These are phyloP conservation scores for Eutrema japonicum DNA, from an alignment of 345 rosid species.

Conservation along the genomic window DNA sequence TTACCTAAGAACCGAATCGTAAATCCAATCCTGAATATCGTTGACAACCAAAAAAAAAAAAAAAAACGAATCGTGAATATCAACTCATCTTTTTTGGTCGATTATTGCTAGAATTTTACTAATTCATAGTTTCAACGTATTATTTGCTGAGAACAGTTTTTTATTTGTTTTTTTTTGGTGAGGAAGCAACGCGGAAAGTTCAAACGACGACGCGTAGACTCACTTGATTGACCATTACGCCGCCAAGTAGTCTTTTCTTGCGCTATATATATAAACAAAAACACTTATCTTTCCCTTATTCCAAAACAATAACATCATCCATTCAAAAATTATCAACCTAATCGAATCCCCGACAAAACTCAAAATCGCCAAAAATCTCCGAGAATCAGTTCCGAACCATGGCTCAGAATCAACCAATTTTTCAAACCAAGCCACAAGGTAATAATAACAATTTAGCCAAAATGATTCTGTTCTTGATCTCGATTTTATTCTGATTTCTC, in stretches of 20 bases:
- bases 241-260: constrained; percentile 22
- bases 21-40: not conserved
- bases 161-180: not conserved
- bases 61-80: too few species aligned
- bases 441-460: not conserved
- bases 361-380: constrained; percentile 5
- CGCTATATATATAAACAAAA: constrained; percentile 2
- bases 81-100: not conserved
- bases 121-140: not conserved
- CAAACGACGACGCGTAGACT: constrained; percentile 29
- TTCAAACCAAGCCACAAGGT: constrained; percentile 41
- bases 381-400: constrained; percentile 23
- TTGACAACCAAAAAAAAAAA: too few species aligned
- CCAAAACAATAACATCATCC: constrained; percentile 7
- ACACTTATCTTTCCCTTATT: constrained; percentile 11
- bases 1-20: not conserved
- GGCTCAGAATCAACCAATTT: constrained; percentile 41
- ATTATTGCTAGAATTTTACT: not conserved
- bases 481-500: constrained; percentile 18
- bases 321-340: not conserved
- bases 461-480: constrained; percentile 10
- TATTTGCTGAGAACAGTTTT: not conserved
- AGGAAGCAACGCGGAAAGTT: constrained; percentile 11
- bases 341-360: constrained; percentile 3
- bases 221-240: constrained; percentile 37